phyloP scores from a whole-genome alignment of 805 yeast genomes.

The Candida chauliodis region DNA sequence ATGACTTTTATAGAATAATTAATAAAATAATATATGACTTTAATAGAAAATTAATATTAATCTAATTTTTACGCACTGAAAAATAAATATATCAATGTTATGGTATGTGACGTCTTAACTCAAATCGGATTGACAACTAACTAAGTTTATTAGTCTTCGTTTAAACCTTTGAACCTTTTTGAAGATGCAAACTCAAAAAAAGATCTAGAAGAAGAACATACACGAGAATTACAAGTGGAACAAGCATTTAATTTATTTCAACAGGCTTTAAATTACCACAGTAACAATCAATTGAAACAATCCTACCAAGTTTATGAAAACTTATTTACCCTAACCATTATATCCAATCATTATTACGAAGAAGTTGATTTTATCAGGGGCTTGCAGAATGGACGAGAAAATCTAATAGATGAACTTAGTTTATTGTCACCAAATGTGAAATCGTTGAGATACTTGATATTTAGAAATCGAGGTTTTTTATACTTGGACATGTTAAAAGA shows the following conservation, averaged over 20 bases:
- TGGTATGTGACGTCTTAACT: no score
- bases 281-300: slow-evolving; percentile 39
- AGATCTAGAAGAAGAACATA: slow-evolving; percentile 71
- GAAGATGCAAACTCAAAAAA: slow-evolving; percentile 63
- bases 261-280: slow-evolving; percentile 62
- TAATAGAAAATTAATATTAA: neutral
- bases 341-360: slow-evolving; percentile 43
- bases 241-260: slow-evolving; percentile 77
- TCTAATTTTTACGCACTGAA: no score
- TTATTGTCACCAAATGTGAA: slow-evolving; percentile 66
- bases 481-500: slow-evolving; percentile 42
- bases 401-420: slow-evolving; percentile 35
- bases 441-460: slow-evolving; percentile 69
- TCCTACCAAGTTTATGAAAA: slow-evolving; percentile 58
- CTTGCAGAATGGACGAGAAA: slow-evolving; percentile 33
- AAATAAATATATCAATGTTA: no score
- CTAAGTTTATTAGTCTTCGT: slow-evolving; percentile 46
- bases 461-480: slow-evolving; percentile 78
- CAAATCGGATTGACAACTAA: no score
- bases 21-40: no score
- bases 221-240: slow-evolving; percentile 87
- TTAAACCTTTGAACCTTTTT: slow-evolving; percentile 73
- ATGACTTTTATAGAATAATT: no score
- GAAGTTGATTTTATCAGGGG: slow-evolving; percentile 36
- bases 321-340: slow-evolving; percentile 65